These are phyloP conservation scores for Pythium oligandrum DNA, from an alignment of 352 stramenopile species.

Conservation along the genomic window DNA sequence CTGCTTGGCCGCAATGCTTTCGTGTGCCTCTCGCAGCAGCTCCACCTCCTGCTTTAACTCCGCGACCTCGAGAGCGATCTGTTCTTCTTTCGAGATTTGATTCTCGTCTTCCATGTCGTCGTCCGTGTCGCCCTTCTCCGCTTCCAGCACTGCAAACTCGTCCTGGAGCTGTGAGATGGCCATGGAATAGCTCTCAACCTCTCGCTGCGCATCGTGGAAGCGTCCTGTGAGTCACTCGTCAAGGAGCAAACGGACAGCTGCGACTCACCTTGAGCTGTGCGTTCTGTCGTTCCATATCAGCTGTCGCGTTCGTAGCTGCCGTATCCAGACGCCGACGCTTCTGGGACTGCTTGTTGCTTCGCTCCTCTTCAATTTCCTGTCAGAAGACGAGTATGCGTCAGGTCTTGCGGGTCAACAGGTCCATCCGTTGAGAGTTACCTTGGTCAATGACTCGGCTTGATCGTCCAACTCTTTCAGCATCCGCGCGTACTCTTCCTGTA, in stretches of 20 bases:
- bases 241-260: no score
- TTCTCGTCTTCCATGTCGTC: constrained; percentile 26
- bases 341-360: constrained; percentile 8
- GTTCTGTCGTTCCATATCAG: constrained; percentile 20
- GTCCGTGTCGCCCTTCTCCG: constrained; percentile 10
- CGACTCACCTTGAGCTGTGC: constrained; percentile 20
- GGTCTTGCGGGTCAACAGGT: no score
- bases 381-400: background rate
- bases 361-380: constrained; percentile 41
- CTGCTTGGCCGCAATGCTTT: constrained; percentile 14
- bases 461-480: constrained; percentile 75
- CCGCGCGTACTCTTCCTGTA: constrained; percentile 56
- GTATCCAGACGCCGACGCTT: constrained; percentile 33
- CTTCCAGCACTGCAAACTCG: constrained; percentile 36
- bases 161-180: constrained; percentile 51
- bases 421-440: constrained; percentile 1
- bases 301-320: background rate
- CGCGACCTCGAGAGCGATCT: constrained; percentile 36
- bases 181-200: constrained; percentile 38
- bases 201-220: constrained; percentile 3
- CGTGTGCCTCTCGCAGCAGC: constrained; percentile 47
- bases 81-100: constrained; percentile 24
- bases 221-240: no score
- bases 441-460: constrained; percentile 34
- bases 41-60: constrained; percentile 58